These are phyloP conservation scores for Eucalyptus marginata DNA, from an alignment of 345 rosid genomes.

Conservation along the genomic window DNA sequence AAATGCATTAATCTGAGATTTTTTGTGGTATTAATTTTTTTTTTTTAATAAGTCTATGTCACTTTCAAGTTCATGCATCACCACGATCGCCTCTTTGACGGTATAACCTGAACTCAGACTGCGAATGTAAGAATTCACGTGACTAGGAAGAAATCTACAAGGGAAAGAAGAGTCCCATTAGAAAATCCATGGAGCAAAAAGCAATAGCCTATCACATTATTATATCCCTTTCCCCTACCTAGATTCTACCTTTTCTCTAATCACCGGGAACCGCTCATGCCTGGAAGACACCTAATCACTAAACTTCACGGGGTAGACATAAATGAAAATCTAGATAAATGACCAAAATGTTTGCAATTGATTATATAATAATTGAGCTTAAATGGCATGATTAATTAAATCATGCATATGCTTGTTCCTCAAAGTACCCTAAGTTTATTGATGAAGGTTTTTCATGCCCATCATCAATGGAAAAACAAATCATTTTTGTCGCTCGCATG, in stretches of 20 bases:
- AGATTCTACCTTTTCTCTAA: not conserved
- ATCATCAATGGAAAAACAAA: not conserved
- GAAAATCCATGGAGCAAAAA: not conserved
- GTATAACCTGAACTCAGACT: not conserved
- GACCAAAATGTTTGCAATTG: not conserved
- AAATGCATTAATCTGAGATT: fast-evolving
- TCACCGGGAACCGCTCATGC: not conserved
- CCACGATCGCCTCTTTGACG: not conserved
- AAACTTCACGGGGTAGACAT: not conserved
- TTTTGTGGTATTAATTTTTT: too few relatives aligned
- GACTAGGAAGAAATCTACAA: not conserved
- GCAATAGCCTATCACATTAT: not conserved
- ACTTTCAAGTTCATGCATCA: not conserved
- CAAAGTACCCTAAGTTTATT: not conserved
- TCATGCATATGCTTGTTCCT: not conserved
- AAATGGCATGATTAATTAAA: not conserved
- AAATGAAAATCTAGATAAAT: not conserved
- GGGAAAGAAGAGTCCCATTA: not conserved
- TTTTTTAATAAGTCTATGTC: not conserved
- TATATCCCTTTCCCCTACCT: not conserved
- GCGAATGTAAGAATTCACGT: not conserved
- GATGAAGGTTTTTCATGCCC: not conserved
- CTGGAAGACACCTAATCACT: not conserved
- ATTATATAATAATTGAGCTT: not conserved
- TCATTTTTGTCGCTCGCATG: not conserved